These are phyloP conservation scores for Leishmania major DNA, from an alignment of 208 protist genomes.

Conservation along the genomic window DNA sequence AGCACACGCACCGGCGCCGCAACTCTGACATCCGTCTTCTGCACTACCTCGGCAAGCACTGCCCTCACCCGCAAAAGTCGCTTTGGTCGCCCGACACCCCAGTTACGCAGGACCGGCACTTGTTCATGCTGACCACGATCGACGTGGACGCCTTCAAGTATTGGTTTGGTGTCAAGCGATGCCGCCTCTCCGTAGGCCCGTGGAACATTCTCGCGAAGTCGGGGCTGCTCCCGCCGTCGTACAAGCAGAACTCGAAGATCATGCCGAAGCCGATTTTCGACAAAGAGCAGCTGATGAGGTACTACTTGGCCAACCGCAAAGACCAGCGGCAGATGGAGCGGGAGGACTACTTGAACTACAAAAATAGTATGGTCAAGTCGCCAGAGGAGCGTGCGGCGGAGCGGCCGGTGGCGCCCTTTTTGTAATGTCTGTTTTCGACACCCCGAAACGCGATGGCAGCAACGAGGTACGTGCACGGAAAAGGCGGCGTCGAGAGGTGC, in stretches of 20 bases:
- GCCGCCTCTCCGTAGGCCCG: slow-evolving; percentile 71
- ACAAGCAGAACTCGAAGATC: slow-evolving; percentile 86
- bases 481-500: background rate
- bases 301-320: slow-evolving; percentile 91
- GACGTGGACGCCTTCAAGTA: slow-evolving; percentile 94
- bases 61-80: slow-evolving; percentile 92
- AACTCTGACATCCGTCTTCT: slow-evolving; percentile 86
- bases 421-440: slow-evolving; percentile 30
- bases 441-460: background rate
- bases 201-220: slow-evolving; percentile 90
- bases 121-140: slow-evolving; percentile 92
- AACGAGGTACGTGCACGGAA: background rate
- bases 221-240: slow-evolving; percentile 82
- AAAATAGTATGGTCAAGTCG: slow-evolving; percentile 86
- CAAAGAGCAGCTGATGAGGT: slow-evolving; percentile 89
- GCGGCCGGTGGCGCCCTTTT: slow-evolving; percentile 75
- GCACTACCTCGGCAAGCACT: slow-evolving; percentile 92
- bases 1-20: slow-evolving; percentile 85
- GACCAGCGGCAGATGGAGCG: slow-evolving; percentile 50
- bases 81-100: slow-evolving; percentile 93
- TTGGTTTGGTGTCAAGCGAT: slow-evolving; percentile 92
- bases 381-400: slow-evolving; percentile 79
- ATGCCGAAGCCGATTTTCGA: slow-evolving; percentile 92
- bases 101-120: slow-evolving; percentile 86
- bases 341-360: slow-evolving; percentile 85